Evolutionary conservation across 345 rosid genomes (phyloP), one percentile per base, ranked within the genome.

Genomic region (Jatropha curcas): DNA sequence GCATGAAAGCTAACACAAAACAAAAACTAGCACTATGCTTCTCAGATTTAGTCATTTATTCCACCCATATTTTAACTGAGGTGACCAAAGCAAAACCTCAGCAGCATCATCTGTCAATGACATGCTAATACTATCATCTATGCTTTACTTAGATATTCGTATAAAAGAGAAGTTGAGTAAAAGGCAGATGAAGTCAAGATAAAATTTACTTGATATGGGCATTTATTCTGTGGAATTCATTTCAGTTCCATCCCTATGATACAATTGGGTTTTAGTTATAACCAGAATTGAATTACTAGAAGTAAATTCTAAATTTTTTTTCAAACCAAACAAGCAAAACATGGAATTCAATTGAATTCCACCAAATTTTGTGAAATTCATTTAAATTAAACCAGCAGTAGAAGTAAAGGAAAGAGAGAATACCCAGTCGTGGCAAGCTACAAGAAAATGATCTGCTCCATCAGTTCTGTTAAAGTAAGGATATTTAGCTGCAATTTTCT

Each of bases 341-440:
- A n/a, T n/a, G n/a, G n/a, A n/a, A n/a, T n/a, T n/a, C n/a, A n/a
- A n/a, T n/a, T n/a, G n/a, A n/a, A n/a, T n/a, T n/a, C n/a, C n/a
- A n/a, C n/a, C n/a, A n/a, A n/a, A n/a, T n/a, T n/a, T n/a, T n/a
- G n/a, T n/a, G n/a, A n/a, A n/a, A n/a, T n/a, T n/a, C n/a, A n/a
- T n/a, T n/a, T n/a, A n/a, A n/a, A 76, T 60, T 69, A 5, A 14
- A 64, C 10, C 71, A 63, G 45, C 45, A 48, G 19, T 48, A 48
- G 20, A 48, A 48, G n/a, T 25, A 67, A 59, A 34, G 56, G 48
- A 69, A 22, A 57, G 24, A 81, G 60, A 41, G 35, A 81, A 59
- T 92, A 94, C 98, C 98, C 98, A 94, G 76, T 94, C 98, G 77
- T 94, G 98, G 87, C 98, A 94, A 64, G 95, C 98, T 20, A 89